Percentiles rank a stretch among this genome's conserved stretches.
phyloP scores from a whole-genome alignment of 2,329 filamentous ascomycete species.

The Cladobotryum mycophilum region DNA sequence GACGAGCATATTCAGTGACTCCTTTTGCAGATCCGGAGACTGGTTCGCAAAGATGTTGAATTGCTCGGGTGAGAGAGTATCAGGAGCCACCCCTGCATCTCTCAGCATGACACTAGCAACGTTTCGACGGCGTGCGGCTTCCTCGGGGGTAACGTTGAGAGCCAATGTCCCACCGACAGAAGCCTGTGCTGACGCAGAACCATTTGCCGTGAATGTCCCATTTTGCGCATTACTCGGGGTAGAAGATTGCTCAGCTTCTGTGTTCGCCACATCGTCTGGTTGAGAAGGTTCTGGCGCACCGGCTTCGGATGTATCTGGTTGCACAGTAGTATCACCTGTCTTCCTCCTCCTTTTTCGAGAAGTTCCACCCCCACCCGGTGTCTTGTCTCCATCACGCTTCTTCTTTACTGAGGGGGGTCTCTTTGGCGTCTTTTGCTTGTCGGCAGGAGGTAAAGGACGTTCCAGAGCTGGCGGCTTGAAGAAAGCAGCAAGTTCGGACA shows the following conservation, averaged over 20 bases:
- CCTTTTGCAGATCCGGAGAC: conserved; percentile 46
- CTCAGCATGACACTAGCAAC: conserved; percentile 42
- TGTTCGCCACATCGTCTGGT: background rate
- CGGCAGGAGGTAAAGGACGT: conserved; percentile 18
- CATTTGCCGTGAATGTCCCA: conserved; percentile 5
- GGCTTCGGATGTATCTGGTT: background rate
- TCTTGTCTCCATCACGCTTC: conserved; percentile 18
- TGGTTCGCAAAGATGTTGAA: conserved; percentile 57
- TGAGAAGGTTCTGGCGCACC: background rate
- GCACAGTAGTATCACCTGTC: background rate
- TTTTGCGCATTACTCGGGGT: conserved; percentile 3
- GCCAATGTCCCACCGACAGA: conserved; percentile 10
- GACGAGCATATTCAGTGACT: conserved; percentile 50
- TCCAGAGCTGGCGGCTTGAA: conserved; percentile 40
- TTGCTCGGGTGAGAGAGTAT: conserved; percentile 47
- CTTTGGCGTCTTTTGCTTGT: conserved; percentile 24
- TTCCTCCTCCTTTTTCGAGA: conserved; percentile 25
- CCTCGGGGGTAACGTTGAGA: conserved; percentile 35
- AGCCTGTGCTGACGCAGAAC: conserved; percentile 7
- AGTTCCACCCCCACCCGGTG: conserved; percentile 20
- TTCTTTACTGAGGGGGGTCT: conserved; percentile 23
- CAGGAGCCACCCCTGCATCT: conserved; percentile 43
- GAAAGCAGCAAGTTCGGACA: conserved; percentile 42
- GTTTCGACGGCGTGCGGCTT: conserved; percentile 44
- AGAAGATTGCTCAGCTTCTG: background rate